Percentiles rank a stretch among this genome's conserved stretches.
phyloP scores from a whole-genome alignment of 2,329 filamentous ascomycete species.

The Myriangium duriaei region DNA sequence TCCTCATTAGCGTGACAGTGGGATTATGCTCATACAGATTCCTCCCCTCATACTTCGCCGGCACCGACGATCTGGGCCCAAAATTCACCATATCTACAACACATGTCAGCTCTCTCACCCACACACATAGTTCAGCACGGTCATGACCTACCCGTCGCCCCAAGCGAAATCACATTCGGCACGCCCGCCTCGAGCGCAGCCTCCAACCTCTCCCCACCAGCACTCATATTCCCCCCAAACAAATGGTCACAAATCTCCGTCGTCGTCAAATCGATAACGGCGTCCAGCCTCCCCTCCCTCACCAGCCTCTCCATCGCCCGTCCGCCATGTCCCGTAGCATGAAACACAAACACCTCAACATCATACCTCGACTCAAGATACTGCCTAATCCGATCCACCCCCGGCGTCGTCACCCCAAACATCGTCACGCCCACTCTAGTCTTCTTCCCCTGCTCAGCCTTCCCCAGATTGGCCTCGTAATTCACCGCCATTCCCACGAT shows the following conservation, averaged over 20 bases:
- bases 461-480: constrained; percentile 23
- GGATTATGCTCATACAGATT: constrained; percentile 54
- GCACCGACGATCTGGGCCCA: constrained; percentile 43
- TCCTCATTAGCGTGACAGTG: constrained; percentile 53
- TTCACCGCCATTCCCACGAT: constrained; percentile 46
- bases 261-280: constrained; percentile 58
- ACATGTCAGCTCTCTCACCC: too few species aligned
- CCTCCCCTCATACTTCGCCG: constrained; percentile 39
- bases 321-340: constrained; percentile 57
- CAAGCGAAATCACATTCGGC: constrained; percentile 41
- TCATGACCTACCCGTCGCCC: constrained; percentile 23
- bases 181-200: constrained; percentile 46
- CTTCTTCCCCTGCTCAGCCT: constrained; percentile 17
- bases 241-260: constrained; percentile 55
- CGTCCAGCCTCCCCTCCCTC: constrained; percentile 45
- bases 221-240: constrained; percentile 50
- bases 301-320: constrained; percentile 56
- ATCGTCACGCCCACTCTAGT: constrained; percentile 54
- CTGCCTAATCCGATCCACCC: constrained; percentile 43
- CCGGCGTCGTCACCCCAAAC: constrained; percentile 63
- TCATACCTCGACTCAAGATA: constrained; percentile 35
- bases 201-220: constrained; percentile 44
- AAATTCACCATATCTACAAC: constrained; percentile 54
- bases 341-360: constrained; percentile 53
- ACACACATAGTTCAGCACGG: constrained; percentile 32